phyloP scores from a whole-genome alignment of 2,329 filamentous ascomycete genomes.

The Trichoderma koningii region DNA sequence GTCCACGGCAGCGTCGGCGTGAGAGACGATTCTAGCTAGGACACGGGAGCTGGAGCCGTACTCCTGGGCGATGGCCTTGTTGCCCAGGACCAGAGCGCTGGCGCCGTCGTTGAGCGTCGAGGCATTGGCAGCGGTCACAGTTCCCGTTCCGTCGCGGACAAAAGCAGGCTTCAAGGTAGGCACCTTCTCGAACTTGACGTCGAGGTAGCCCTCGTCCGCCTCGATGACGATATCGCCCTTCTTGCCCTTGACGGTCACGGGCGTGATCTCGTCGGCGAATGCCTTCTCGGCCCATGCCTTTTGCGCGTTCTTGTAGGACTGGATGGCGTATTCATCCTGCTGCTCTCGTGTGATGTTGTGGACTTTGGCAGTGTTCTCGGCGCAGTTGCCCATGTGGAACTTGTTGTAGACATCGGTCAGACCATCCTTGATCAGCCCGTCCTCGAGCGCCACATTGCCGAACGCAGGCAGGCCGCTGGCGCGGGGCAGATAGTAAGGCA shows the following conservation, averaged over 20 bases:
- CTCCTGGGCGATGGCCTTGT: constrained; percentile 75
- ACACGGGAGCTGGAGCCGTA: constrained; percentile 78
- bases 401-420: constrained; percentile 96
- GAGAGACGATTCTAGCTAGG: constrained; percentile 81
- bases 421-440: constrained; percentile 92
- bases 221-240: constrained; percentile 81
- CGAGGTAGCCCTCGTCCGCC: constrained; percentile 86
- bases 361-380: constrained; percentile 91
- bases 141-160: constrained; percentile 78
- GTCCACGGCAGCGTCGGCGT: constrained; percentile 87
- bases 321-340: constrained; percentile 89
- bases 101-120: constrained; percentile 95
- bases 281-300: constrained; percentile 80
- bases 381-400: constrained; percentile 97
- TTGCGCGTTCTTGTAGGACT: constrained; percentile 86
- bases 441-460: constrained; percentile 83
- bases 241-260: constrained; percentile 79
- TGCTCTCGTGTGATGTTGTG: constrained; percentile 76
- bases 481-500: constrained; percentile 86
- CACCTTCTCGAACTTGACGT: constrained; percentile 84
- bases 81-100: constrained; percentile 83
- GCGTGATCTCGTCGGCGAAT: constrained; percentile 87
- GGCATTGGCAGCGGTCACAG: constrained; percentile 91
- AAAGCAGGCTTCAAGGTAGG: constrained; percentile 89
- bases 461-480: constrained; percentile 82